Evolutionary conservation across 345 rosid species (phyloP).

Genomic region (Camelina neglecta): DNA sequence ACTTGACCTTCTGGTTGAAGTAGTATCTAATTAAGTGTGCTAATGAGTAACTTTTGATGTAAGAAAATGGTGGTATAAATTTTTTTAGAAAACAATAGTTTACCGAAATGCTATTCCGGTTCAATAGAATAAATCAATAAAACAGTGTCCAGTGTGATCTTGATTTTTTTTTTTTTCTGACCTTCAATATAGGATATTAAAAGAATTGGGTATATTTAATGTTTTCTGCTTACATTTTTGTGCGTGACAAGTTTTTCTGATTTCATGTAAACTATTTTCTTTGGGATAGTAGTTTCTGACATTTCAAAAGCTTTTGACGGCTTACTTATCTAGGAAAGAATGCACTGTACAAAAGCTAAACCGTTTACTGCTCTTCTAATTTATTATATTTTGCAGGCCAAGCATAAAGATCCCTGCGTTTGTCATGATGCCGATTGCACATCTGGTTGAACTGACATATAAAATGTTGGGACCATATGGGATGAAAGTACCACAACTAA

Average conservation of each 20-base stretch:
- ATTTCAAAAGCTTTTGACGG: not conserved
- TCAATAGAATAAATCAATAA: not conserved
- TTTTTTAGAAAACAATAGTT: not conserved
- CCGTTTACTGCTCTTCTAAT: conserved; percentile 34
- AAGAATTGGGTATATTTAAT: not conserved
- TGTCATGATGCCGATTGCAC: conserved; percentile 83
- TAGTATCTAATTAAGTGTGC: not conserved
- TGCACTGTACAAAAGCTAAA: conserved; percentile 5
- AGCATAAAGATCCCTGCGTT: conserved; percentile 79
- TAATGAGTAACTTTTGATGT: not conserved
- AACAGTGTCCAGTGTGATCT: no score
- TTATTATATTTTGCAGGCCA: conserved; percentile 69
- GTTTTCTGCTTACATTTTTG: conserved; percentile 6
- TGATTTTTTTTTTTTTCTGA: no score
- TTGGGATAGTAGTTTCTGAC: conserved; percentile 10
- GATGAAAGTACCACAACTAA: conserved; percentile 89
- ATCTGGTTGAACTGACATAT: conserved; percentile 70
- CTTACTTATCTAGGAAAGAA: conserved; percentile 2
- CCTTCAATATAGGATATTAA: not conserved
- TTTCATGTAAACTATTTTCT: conserved; percentile 14
- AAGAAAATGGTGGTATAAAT: conserved; percentile 3
- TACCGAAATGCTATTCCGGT: conserved; percentile 5
- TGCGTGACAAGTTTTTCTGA: conserved; percentile 12
- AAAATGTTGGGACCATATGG: conserved; percentile 78
- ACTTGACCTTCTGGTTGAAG: not conserved